Conservation (phyloP, 2,329 filamentous ascomycete species). For the Xylariaceae sp. region DNA sequence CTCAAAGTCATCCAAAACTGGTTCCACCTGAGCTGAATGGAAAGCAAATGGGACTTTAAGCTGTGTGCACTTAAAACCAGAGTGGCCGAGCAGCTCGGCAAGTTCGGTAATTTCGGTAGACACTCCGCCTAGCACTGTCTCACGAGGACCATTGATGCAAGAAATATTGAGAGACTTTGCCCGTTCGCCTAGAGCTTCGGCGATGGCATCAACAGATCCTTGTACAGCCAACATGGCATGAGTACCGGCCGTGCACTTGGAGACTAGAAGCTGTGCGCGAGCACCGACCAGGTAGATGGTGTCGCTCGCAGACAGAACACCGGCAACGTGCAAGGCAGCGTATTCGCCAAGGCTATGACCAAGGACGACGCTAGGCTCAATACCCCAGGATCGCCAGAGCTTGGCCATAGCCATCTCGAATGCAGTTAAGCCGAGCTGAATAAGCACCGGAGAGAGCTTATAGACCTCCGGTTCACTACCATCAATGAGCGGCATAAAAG, state of each 20-base stretch:
- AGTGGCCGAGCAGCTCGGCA: constrained; percentile 40
- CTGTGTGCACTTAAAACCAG: constrained; percentile 57
- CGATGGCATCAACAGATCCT: constrained; percentile 48
- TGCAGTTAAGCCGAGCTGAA: constrained; percentile 51
- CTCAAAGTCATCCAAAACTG: constrained; percentile 59
- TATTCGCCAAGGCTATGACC: constrained; percentile 70
- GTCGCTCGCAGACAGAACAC: constrained; percentile 66
- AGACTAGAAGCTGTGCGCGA: constrained; percentile 61
- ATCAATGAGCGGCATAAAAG: constrained; percentile 50
- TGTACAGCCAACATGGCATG: constrained; percentile 56
- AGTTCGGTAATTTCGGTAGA: constrained; percentile 38
- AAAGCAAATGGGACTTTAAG: constrained; percentile 65
- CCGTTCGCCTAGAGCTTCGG: constrained; percentile 45
- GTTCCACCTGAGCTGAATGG: constrained; percentile 62
- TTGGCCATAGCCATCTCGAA: constrained; percentile 56
- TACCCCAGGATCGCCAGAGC: constrained; percentile 54
- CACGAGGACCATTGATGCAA: constrained; percentile 71
- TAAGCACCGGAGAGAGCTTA: constrained; percentile 46
- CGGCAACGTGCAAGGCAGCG: constrained; percentile 66
- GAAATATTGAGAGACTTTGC: constrained; percentile 48
- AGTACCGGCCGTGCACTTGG: constrained; percentile 61
- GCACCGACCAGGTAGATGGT: constrained; percentile 68
- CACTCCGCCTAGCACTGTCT: constrained; percentile 66
- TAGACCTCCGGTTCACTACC: constrained; percentile 41
- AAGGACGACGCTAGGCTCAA: constrained; percentile 51